Percentiles rank a stretch among this genome's conserved stretches.
Conservation (phyloP, 164 flowering plant species). For the Annona squamosa region DNA sequence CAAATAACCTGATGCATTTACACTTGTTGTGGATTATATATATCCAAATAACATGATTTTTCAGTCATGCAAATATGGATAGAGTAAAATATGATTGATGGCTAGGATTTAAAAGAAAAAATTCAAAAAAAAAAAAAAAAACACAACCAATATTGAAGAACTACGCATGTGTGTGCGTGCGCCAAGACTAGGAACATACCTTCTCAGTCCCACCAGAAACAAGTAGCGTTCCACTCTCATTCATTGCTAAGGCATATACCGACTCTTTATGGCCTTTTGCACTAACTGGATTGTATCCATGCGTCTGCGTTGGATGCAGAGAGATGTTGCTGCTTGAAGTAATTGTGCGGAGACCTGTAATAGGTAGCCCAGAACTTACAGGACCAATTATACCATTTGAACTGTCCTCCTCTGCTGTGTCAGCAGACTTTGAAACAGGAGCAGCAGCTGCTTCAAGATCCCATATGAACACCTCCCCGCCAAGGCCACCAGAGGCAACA, state of each 20-base stretch:
- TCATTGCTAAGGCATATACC: conserved; percentile 94
- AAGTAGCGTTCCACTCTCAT: conserved; percentile 77
- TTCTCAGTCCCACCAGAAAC: conserved; percentile 99
- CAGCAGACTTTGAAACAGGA: conserved; percentile 59
- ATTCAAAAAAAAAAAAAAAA: conserved; percentile 17
- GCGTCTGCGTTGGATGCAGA: conserved; percentile 54
- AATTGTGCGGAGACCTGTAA: conserved; percentile 61
- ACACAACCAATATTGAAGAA: background rate
- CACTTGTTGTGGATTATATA: too few species aligned
- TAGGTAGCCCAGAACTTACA: conserved; percentile 41
- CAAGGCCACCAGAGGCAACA: conserved; percentile 98
- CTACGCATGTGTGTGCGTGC: background rate
- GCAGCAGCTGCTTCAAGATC: conserved; percentile 86
- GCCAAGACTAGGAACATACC: conserved; percentile 31
- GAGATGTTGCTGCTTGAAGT: conserved; percentile 76
- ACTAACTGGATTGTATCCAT: conserved; percentile 67
- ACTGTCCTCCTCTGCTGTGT: conserved; percentile 58
- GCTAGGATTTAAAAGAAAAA: background rate
- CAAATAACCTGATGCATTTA: too few species aligned
- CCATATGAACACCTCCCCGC: conserved; percentile 97
- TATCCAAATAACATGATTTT: too few species aligned
- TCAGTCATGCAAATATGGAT: too few species aligned
- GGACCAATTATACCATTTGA: conserved; percentile 59
- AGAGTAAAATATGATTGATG: too few species aligned
- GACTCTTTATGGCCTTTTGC: conserved; percentile 99